These are phyloP conservation scores for Chlamydomonas schloesseri DNA, from an alignment of 139 green algal species.

Conservation along the genomic window DNA sequence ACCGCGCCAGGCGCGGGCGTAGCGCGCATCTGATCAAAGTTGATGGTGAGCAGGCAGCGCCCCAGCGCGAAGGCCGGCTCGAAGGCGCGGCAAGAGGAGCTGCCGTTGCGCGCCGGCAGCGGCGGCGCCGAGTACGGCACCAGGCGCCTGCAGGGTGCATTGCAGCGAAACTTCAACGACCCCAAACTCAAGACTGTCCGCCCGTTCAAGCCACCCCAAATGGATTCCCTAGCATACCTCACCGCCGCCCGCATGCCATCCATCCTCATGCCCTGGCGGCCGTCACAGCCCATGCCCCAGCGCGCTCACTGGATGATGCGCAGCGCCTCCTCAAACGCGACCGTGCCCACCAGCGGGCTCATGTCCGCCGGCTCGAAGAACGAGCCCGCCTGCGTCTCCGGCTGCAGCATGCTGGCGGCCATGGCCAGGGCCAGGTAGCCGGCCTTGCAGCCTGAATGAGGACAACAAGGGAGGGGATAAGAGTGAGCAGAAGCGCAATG, in stretches of 20 bases:
- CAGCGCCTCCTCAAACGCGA: neutral
- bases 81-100: neutral
- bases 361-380: conserved; percentile 1
- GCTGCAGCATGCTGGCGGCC: neutral
- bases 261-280: neutral
- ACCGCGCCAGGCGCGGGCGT: neutral
- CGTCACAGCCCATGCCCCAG: neutral
- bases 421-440: conserved; percentile 6
- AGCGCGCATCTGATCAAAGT: conserved; percentile 5
- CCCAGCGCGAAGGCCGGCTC: neutral
- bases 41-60: conserved; percentile 6
- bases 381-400: neutral
- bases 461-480: no score
- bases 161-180: no score
- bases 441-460: conserved; percentile 13
- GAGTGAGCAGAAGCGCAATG: neutral
- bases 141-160: neutral
- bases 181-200: no score
- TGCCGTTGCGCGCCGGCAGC: neutral
- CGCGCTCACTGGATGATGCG: neutral
- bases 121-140: neutral
- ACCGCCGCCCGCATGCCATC: no score
- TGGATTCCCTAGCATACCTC: no score
- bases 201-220: no score
- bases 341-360: neutral